These are phyloP conservation scores for Epicoccum nigrum DNA, from an alignment of 2,329 filamentous ascomycete species.

Conservation along the genomic window DNA sequence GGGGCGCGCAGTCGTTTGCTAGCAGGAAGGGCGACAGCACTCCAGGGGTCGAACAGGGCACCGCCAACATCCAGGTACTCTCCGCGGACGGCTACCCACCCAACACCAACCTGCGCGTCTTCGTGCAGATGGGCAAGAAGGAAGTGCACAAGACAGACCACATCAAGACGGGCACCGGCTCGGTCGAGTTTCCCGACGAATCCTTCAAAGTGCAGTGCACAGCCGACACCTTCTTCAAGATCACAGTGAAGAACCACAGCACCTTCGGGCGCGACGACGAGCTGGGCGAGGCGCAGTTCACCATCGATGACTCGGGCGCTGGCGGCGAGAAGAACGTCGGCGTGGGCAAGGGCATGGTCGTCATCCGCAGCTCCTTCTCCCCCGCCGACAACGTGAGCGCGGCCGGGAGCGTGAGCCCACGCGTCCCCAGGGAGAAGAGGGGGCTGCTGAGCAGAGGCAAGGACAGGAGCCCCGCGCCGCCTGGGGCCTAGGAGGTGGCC, in stretches of 20 bases:
- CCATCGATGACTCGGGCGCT: constrained; percentile 80
- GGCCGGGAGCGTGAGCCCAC: constrained; percentile 42
- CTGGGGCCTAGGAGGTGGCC: constrained; percentile 4
- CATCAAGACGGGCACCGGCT: constrained; percentile 72
- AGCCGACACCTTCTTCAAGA: constrained; percentile 83
- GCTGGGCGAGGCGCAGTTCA: constrained; percentile 86
- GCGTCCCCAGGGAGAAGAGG: constrained; percentile 39
- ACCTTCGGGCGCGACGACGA: constrained; percentile 83
- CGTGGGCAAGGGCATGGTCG: constrained; percentile 74
- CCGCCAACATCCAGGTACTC: constrained; percentile 79
- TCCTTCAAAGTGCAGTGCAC: constrained; percentile 78
- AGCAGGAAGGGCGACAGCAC: constrained; percentile 39
- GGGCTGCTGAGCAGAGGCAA: constrained; percentile 56
- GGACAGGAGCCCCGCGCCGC: constrained; percentile 24
- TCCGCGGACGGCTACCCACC: constrained; percentile 79
- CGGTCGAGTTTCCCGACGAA: constrained; percentile 65
- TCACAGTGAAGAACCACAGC: constrained; percentile 84
- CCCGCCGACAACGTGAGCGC: constrained; percentile 49
- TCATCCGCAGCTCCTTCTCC: constrained; percentile 75
- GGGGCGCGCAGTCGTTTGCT: constrained; percentile 51
- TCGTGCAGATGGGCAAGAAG: constrained; percentile 72
- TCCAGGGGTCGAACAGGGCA: constrained; percentile 67
- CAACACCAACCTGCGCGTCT: constrained; percentile 78
- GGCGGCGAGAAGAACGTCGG: constrained; percentile 73
- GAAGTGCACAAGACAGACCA: constrained; percentile 92